Evolutionary conservation across 768 basidiomycete species (phyloP).

Genomic region (Xerocomellus dryophilus): DNA sequence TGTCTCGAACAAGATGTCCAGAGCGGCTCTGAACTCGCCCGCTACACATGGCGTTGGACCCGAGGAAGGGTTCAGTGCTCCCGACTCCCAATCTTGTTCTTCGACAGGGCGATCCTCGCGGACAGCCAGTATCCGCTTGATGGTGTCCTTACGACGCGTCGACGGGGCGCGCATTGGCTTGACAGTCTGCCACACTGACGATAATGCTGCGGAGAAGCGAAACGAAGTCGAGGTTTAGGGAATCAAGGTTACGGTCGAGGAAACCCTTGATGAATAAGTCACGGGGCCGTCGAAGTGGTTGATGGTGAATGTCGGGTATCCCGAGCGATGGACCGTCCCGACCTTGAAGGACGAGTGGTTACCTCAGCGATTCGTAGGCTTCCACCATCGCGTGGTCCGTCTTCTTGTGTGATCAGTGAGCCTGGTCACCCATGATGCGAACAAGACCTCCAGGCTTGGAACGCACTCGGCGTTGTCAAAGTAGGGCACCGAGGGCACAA

Average conservation of each 20-base stretch:
- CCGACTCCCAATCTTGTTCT: too few species aligned
- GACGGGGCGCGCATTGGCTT: too few species aligned
- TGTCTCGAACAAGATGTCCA: too few species aligned
- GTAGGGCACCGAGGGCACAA: constrained; percentile 35
- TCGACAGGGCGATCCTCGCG: too few species aligned
- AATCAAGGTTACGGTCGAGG: constrained; percentile 79
- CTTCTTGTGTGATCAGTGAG: constrained; percentile 24
- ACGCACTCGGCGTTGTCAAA: constrained; percentile 90
- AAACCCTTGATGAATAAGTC: constrained; percentile 84
- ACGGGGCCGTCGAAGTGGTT: constrained; percentile 51
- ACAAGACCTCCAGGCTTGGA: constrained; percentile 75
- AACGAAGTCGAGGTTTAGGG: too few species aligned
- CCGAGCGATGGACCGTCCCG: constrained; percentile 66
- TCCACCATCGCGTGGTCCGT: constrained; percentile 85
- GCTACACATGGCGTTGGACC: too few species aligned
- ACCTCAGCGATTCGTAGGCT: constrained; percentile 90
- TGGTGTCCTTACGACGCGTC: too few species aligned
- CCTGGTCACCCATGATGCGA: constrained; percentile 96
- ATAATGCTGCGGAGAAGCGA: too few species aligned
- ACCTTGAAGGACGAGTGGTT: constrained; percentile 89
- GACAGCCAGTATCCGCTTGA: too few species aligned
- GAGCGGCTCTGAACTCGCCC: too few species aligned
- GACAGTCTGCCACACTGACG: too few species aligned
- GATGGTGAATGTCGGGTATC: constrained; percentile 75
- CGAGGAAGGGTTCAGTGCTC: too few species aligned